Conservation (phyloP, 495 filamentous ascomycete genomes). For the Penicillium mononematosum region DNA sequence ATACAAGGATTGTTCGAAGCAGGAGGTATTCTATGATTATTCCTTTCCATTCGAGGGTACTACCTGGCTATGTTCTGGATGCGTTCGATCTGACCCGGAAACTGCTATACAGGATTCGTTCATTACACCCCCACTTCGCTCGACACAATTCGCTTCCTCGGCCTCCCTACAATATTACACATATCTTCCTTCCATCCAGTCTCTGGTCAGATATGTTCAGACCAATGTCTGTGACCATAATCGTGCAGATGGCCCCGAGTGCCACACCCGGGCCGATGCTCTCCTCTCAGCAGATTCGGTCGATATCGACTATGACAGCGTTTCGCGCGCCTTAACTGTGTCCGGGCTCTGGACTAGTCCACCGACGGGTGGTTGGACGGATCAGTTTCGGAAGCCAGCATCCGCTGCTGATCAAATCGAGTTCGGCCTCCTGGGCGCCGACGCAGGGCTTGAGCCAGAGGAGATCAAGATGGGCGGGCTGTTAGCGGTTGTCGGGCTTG, state of each 20-base stretch:
- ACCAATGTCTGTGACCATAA: constrained; percentile 52
- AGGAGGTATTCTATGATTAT: constrained; percentile 39
- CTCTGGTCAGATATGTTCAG: constrained; percentile 57
- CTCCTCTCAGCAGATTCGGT: constrained; percentile 58
- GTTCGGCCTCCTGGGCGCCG: constrained; percentile 74
- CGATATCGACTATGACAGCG: constrained; percentile 76
- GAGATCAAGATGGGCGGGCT: constrained; percentile 77
- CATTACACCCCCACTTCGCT: constrained; percentile 58
- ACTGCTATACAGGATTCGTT: constrained; percentile 58
- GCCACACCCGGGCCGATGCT: constrained; percentile 32
- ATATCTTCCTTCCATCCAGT: constrained; percentile 53
- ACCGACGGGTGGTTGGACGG: constrained; percentile 49
- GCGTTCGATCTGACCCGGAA: constrained; percentile 3
- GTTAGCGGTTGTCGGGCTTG: constrained; percentile 74
- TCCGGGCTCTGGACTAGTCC: constrained; percentile 59
- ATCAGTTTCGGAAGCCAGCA: constrained; percentile 40
- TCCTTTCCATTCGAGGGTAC: not conserved
- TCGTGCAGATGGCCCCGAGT: constrained; percentile 22
- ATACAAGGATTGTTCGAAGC: constrained; percentile 50
- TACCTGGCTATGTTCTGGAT: not conserved
- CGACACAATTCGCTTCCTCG: constrained; percentile 63
- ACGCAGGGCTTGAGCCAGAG: constrained; percentile 61
- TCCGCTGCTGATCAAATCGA: constrained; percentile 58
- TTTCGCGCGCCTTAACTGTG: constrained; percentile 61
- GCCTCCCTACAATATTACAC: constrained; percentile 68